phyloP scores from a whole-genome alignment of 1,284 basidiomycete genomes.

The Baeospora myosura region DNA sequence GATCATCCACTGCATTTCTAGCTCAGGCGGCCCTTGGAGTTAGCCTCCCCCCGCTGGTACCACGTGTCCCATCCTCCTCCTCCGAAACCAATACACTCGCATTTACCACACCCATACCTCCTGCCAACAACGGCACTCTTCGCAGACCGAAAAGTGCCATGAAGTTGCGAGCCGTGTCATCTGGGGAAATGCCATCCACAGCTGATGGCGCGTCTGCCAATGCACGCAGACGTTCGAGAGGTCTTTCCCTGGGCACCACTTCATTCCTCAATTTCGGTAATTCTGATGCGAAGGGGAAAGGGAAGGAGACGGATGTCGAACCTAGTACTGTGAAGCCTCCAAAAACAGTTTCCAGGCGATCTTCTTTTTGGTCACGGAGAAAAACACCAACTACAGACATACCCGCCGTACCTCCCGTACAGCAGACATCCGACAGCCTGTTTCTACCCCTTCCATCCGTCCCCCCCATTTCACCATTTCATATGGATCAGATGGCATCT shows the following conservation, averaged over 20 bases:
- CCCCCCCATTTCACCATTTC: conserved; percentile 47
- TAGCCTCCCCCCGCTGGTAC: conserved; percentile 46
- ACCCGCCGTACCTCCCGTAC: conserved; percentile 7
- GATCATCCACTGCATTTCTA: conserved; percentile 39
- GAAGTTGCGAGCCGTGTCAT: conserved; percentile 7
- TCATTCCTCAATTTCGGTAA: conserved; percentile 33
- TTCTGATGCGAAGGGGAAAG: conserved; percentile 35
- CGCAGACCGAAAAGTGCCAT: conserved; percentile 46
- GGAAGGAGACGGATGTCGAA: conserved; percentile 28
- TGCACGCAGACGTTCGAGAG: conserved; percentile 24
- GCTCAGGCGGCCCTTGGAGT: conserved; percentile 54
- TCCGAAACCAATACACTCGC: conserved; percentile 35
- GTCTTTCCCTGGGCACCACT: conserved; percentile 35
- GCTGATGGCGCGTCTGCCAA: background rate
- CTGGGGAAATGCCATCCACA: conserved; percentile 1
- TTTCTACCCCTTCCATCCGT: conserved; percentile 38
- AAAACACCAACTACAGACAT: conserved; percentile 17
- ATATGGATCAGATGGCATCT: conserved; percentile 29
- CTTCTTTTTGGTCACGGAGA: conserved; percentile 48
- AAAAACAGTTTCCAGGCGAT: conserved; percentile 37
- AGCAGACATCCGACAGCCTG: conserved; percentile 11
- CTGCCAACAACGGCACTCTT: conserved; percentile 14
- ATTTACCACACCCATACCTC: conserved; percentile 22
- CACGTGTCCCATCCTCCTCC: conserved; percentile 35
- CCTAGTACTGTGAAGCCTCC: conserved; percentile 22